Conservation (phyloP, 2,329 filamentous ascomycete genomes). For the Venturia aucupariae region DNA sequence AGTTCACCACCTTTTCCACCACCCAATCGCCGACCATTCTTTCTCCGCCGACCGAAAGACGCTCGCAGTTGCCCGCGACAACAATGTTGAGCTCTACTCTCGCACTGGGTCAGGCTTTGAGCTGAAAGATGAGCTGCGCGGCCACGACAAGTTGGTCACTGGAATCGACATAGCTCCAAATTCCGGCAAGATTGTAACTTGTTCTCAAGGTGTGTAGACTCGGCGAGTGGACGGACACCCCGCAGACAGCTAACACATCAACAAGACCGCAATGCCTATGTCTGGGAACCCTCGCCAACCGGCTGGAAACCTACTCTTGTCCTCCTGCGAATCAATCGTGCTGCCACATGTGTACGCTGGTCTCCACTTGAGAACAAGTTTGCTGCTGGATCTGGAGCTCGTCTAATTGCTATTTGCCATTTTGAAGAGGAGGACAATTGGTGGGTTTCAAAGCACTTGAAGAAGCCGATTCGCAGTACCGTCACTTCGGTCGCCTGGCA, state of each 20-base stretch:
- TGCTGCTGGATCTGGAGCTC: slow-evolving; percentile 89
- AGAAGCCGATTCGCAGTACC: slow-evolving; percentile 97
- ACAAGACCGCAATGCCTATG: slow-evolving; percentile 88
- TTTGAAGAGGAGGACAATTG: slow-evolving; percentile 99
- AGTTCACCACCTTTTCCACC: slow-evolving; percentile 94
- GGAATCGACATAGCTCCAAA: slow-evolving; percentile 89
- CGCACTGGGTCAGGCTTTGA: slow-evolving; percentile 64
- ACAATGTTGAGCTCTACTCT: slow-evolving; percentile 79
- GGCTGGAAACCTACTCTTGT: slow-evolving; percentile 97
- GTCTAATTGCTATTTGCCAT: slow-evolving; percentile 94
- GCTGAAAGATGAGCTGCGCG: slow-evolving; percentile 85
- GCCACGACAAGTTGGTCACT: slow-evolving; percentile 94
- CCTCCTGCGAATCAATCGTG: slow-evolving; percentile 90
- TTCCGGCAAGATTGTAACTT: slow-evolving; percentile 90
- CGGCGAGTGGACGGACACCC: not conserved
- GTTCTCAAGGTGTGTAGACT: slow-evolving; percentile 66
- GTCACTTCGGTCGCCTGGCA: slow-evolving; percentile 95
- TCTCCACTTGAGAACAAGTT: slow-evolving; percentile 96
- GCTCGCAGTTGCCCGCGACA: slow-evolving; percentile 85
- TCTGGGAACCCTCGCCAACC: slow-evolving; percentile 88
- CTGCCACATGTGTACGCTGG: slow-evolving; percentile 95
- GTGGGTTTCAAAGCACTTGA: slow-evolving; percentile 99
- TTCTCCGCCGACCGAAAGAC: slow-evolving; percentile 88
- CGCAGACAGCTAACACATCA: slow-evolving; percentile 1
- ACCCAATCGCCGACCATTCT: slow-evolving; percentile 93